Evolutionary conservation across 768 basidiomycete species (phyloP).

Genomic region (Naganishia randhawae): DNA sequence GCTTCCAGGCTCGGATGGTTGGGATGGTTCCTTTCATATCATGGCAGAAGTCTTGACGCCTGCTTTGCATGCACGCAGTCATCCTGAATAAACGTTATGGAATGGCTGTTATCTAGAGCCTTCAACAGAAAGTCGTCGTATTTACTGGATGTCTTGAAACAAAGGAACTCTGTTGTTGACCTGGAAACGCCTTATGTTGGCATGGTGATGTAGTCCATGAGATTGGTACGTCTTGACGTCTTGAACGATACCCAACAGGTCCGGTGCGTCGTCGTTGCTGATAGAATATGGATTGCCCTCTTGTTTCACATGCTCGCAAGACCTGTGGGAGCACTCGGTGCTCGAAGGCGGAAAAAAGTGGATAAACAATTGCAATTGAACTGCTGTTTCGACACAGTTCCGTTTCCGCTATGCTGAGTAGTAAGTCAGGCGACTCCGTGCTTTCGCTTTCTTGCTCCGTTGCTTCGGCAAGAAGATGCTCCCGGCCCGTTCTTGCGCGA

Average conservation of each 20-base stretch:
- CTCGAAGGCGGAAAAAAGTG: too few relatives aligned
- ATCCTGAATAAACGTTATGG: background rate
- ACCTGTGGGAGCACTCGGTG: too few relatives aligned
- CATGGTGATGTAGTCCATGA: background rate
- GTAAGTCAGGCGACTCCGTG: background rate
- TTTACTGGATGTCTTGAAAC: background rate
- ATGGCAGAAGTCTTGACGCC: background rate
- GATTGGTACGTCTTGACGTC: background rate
- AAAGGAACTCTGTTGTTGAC: background rate
- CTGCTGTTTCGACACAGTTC: background rate
- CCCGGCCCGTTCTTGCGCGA: background rate
- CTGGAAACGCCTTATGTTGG: background rate
- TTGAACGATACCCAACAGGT: background rate
- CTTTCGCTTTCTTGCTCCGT: background rate
- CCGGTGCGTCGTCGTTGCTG: background rate
- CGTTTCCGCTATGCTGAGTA: too few relatives aligned
- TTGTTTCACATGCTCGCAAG: constrained; percentile 10
- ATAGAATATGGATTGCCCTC: background rate
- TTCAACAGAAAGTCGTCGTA: background rate
- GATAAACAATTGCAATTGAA: too few relatives aligned
- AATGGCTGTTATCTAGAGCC: background rate
- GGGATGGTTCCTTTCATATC: background rate
- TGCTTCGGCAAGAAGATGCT: background rate
- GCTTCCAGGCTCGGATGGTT: background rate
- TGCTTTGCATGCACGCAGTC: background rate